Conservation (phyloP, 768 basidiomycete genomes). For the Suillus subluteus region DNA sequence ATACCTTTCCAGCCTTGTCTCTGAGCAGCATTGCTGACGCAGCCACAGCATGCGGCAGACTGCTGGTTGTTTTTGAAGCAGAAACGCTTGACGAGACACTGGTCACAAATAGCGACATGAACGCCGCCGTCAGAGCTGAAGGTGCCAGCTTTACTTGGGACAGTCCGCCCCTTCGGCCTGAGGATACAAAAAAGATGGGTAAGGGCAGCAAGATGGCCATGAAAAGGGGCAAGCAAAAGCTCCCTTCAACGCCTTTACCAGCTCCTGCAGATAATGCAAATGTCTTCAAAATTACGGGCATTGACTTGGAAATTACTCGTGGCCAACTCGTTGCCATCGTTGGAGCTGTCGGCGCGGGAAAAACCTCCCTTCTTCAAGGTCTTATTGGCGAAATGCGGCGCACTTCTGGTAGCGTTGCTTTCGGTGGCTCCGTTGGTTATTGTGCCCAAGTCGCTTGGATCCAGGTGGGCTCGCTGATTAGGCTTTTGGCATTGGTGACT, state of each 20-base stretch:
- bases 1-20: slow-evolving; percentile 52
- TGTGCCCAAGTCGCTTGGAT: slow-evolving; percentile 93
- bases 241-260: slow-evolving; percentile 26
- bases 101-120: slow-evolving; percentile 53
- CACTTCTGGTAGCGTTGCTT: slow-evolving; percentile 64
- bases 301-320: slow-evolving; percentile 70
- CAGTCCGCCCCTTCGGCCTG: slow-evolving; percentile 59
- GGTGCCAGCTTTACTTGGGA: slow-evolving; percentile 89
- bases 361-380: slow-evolving; percentile 71
- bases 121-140: slow-evolving; percentile 68
- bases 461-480: slow-evolving; percentile 47
- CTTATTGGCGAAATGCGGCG: slow-evolving; percentile 84
- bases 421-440: slow-evolving; percentile 80
- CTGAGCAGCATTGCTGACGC: slow-evolving; percentile 87
- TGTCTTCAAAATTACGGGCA: slow-evolving; percentile 66
- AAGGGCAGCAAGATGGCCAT: slow-evolving; percentile 12
- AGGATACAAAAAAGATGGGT: slow-evolving; percentile 26
- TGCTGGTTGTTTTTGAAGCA: slow-evolving; percentile 82
- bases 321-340: slow-evolving; percentile 86
- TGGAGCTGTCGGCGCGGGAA: slow-evolving; percentile 63
- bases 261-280: slow-evolving; percentile 39
- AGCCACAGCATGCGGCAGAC: slow-evolving; percentile 73
- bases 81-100: slow-evolving; percentile 70
- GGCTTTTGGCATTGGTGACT: not conserved
- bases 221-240: slow-evolving; percentile 20